phyloP scores from a whole-genome alignment of 768 basidiomycete species.

The Phaeotremella skinneri region DNA sequence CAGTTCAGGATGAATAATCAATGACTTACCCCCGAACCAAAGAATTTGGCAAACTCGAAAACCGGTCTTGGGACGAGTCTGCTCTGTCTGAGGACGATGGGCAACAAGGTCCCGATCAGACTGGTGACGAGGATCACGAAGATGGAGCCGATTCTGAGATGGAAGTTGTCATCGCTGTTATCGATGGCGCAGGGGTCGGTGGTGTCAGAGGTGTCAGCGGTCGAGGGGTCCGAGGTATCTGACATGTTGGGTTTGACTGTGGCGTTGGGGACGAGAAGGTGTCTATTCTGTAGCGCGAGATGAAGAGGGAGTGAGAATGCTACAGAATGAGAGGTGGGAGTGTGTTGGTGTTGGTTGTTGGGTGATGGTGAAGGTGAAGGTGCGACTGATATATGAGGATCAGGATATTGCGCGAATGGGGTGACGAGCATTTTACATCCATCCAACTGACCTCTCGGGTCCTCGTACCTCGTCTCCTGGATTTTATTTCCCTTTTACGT shows the following conservation, averaged over 20 bases:
- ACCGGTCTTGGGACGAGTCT: constrained; percentile 58
- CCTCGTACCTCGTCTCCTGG: too few relatives aligned
- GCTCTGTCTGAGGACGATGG: constrained; percentile 38
- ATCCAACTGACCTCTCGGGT: too few relatives aligned
- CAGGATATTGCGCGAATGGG: too few relatives aligned
- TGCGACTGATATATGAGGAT: too few relatives aligned
- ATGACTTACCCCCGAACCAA: constrained; percentile 68
- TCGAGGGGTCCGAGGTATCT: constrained; percentile 6
- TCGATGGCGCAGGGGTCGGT: constrained; percentile 40
- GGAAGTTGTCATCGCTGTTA: constrained; percentile 23
- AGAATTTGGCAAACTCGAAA: constrained; percentile 87
- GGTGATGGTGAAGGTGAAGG: too few relatives aligned
- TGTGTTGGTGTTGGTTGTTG: too few relatives aligned
- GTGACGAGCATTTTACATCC: too few relatives aligned
- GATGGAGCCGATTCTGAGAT: constrained; percentile 47
- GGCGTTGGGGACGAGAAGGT: too few relatives aligned
- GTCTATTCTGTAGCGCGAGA: too few relatives aligned
- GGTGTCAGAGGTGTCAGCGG: not conserved
- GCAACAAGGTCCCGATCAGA: constrained; percentile 38
- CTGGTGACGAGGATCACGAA: constrained; percentile 49
- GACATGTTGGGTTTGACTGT: not conserved
- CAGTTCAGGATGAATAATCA: constrained; percentile 65
- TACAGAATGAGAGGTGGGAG: too few relatives aligned
- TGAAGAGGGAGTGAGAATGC: too few relatives aligned
- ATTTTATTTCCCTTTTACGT: too few relatives aligned